These are phyloP conservation scores for Aristolochia fimbriata DNA, from an alignment of 164 flowering plant species.

Conservation along the genomic window DNA sequence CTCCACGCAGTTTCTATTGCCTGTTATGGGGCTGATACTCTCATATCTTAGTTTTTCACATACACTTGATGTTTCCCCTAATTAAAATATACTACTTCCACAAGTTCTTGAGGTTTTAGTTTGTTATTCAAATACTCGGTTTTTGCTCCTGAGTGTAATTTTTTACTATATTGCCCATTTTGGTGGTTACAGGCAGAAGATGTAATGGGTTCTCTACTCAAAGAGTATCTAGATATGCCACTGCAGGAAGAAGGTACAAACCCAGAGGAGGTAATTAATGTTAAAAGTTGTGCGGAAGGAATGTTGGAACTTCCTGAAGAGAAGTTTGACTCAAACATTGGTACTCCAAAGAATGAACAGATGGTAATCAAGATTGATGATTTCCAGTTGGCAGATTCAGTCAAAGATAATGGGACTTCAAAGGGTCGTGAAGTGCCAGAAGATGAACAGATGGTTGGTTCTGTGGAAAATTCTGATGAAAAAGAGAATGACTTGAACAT, in stretches of 20 bases:
- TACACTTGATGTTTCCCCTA: too few relatives aligned
- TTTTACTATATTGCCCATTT: not conserved
- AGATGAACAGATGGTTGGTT: constrained; percentile 12
- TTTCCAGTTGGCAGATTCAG: not conserved
- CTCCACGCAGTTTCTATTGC: too few relatives aligned
- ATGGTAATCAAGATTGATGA: too few relatives aligned
- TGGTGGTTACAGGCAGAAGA: constrained; percentile 67
- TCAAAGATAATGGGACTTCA: constrained; percentile 6
- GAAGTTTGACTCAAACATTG: not conserved
- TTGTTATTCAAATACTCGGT: not conserved
- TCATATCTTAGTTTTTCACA: too few relatives aligned
- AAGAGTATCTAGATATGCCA: constrained; percentile 41
- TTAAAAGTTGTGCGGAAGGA: constrained; percentile 11
- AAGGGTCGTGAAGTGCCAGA: constrained; percentile 16
- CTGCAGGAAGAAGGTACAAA: constrained; percentile 22
- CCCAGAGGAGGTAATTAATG: constrained; percentile 13
- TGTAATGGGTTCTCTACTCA: constrained; percentile 72
- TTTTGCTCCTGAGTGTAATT: not conserved
- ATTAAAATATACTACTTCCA: not conserved
- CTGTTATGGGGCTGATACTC: too few relatives aligned
- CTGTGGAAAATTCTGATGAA: constrained; percentile 6
- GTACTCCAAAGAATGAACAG: too few relatives aligned
- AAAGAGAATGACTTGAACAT: constrained; percentile 15
- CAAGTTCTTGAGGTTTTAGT: not conserved
- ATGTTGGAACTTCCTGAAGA: constrained; percentile 1